Percentiles rank a stretch among this genome's conserved stretches.
Evolutionary conservation across 164 flowering plant genomes (phyloP).

Genomic region (Dillenia turbinata): DNA sequence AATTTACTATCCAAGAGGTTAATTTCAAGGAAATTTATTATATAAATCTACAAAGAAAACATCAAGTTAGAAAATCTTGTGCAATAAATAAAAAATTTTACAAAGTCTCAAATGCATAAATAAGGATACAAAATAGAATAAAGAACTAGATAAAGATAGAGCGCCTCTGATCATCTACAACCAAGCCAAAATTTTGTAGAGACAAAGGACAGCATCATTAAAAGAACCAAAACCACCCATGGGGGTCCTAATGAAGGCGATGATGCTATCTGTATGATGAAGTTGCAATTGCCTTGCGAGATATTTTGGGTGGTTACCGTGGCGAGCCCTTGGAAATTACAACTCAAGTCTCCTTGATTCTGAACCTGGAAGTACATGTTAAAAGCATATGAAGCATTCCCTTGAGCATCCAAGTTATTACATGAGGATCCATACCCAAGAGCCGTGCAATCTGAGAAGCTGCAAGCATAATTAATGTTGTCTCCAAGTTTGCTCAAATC

Average conservation of each 20-base stretch:
- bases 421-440: conserved; percentile 46
- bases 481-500: conserved; percentile 27
- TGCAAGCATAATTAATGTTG: conserved; percentile 37
- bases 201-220: too few relatives aligned
- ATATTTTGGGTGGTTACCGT: conserved; percentile 24
- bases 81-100: too few relatives aligned
- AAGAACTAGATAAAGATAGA: too few relatives aligned
- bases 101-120: too few relatives aligned
- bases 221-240: too few relatives aligned
- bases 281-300: conserved; percentile 36
- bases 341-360: conserved; percentile 29
- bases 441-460: conserved; percentile 38
- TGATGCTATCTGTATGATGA: conserved; percentile 32
- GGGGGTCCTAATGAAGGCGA: conserved; percentile 4
- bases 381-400: conserved; percentile 48
- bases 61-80: too few relatives aligned
- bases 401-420: conserved; percentile 26
- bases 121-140: too few relatives aligned
- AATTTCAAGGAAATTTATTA: too few relatives aligned
- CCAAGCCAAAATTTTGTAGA: too few relatives aligned
- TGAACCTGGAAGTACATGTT: conserved; percentile 43
- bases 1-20: too few relatives aligned
- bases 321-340: conserved; percentile 43
- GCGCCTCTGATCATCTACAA: too few relatives aligned
- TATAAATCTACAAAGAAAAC: too few relatives aligned